phyloP scores from a whole-genome alignment of 805 yeast genomes.

The Saccharomycopsis oosterbeekiorum region DNA sequence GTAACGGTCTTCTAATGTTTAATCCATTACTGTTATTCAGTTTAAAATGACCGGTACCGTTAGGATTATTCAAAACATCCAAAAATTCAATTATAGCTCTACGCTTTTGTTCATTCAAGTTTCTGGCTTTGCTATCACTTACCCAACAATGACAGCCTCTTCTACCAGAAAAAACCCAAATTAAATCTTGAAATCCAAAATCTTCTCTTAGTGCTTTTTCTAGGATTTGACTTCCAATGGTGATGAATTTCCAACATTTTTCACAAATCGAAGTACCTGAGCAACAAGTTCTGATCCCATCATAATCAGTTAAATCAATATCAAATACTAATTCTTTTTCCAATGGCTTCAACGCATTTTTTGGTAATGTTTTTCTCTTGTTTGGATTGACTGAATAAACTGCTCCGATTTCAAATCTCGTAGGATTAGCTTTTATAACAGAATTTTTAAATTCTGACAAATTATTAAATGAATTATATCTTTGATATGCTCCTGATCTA shows the following conservation, averaged over 20 bases:
- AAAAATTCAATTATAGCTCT: constrained; percentile 76
- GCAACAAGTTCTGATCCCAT: constrained; percentile 89
- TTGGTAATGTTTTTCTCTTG: constrained; percentile 67
- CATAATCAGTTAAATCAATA: constrained; percentile 97
- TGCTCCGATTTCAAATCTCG: constrained; percentile 93
- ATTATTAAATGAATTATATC: constrained; percentile 68
- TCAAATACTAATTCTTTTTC: constrained; percentile 88
- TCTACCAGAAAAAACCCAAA: constrained; percentile 97
- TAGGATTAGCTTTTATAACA: constrained; percentile 66
- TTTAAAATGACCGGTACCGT: constrained; percentile 32
- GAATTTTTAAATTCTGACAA: constrained; percentile 69
- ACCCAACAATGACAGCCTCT: constrained; percentile 99
- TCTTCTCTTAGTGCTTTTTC: constrained; percentile 69
- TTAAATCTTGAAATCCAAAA: constrained; percentile 75
- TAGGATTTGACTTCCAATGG: constrained; percentile 69
- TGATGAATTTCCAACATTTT: constrained; percentile 90
- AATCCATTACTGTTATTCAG: constrained; percentile 38
- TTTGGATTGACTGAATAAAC: constrained; percentile 82
- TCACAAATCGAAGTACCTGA: constrained; percentile 72
- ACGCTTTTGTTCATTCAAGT: constrained; percentile 61
- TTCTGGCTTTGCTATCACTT: constrained; percentile 75
- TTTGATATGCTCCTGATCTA: constrained; percentile 77
- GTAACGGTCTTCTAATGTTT: constrained; percentile 66
- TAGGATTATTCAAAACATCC: constrained; percentile 44
- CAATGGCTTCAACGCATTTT: constrained; percentile 67